Evolutionary conservation across 2,329 filamentous ascomycete genomes (phyloP).

Genomic region (Nannizziopsis barbatae): DNA sequence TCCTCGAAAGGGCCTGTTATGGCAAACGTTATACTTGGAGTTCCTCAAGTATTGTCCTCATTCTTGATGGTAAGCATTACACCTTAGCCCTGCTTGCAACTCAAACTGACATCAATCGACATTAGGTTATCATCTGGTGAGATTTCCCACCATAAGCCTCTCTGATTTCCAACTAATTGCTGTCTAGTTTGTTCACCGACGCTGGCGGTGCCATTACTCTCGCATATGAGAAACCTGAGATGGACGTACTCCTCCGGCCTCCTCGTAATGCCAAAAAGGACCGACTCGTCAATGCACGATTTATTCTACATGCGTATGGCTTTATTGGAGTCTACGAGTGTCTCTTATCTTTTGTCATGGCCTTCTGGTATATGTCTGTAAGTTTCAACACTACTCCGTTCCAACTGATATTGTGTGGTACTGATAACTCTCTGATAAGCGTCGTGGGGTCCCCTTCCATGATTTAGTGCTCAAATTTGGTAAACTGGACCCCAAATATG

Average conservation of each 20-base stretch:
- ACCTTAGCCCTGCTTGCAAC: neutral
- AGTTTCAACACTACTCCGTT: neutral
- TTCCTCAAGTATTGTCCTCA: constrained; percentile 60
- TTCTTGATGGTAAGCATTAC: constrained; percentile 49
- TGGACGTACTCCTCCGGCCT: constrained; percentile 58
- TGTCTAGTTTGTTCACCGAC: constrained; percentile 55
- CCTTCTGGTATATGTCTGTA: constrained; percentile 50
- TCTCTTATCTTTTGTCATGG: constrained; percentile 50
- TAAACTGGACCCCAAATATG: constrained; percentile 39
- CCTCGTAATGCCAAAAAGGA: constrained; percentile 59
- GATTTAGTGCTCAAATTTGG: constrained; percentile 60
- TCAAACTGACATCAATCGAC: neutral
- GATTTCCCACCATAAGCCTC: constrained; percentile 11
- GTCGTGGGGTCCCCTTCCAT: constrained; percentile 53
- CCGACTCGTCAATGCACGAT: constrained; percentile 59
- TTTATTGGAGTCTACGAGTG: constrained; percentile 57
- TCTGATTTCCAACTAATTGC: no score
- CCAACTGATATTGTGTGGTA: constrained; percentile 30
- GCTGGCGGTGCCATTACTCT: constrained; percentile 61
- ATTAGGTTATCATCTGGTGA: constrained; percentile 49
- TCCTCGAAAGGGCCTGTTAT: constrained; percentile 51
- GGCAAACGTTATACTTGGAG: constrained; percentile 58
- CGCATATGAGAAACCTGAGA: constrained; percentile 66
- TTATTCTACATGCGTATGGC: constrained; percentile 62
- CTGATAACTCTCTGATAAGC: constrained; percentile 15